phyloP scores from a whole-genome alignment of 1,284 basidiomycete genomes.

The Golubevia pallescens region DNA sequence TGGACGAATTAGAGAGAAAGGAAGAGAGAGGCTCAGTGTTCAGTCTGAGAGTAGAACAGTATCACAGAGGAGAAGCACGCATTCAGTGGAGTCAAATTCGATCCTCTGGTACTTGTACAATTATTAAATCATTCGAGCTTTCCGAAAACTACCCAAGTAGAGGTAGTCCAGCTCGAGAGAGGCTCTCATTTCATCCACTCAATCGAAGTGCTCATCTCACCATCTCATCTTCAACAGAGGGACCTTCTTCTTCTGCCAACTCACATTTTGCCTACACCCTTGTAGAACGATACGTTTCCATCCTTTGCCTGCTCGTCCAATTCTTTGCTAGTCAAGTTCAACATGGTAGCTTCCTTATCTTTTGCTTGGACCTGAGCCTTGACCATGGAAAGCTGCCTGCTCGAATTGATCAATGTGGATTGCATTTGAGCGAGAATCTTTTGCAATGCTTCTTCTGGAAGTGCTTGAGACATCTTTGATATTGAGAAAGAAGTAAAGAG shows the following conservation, averaged over 20 bases:
- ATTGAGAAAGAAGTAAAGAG: too few relatives aligned
- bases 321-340: constrained; percentile 16
- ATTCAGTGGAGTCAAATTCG: too few relatives aligned
- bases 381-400: constrained; percentile 16
- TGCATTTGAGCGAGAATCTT: constrained; percentile 19
- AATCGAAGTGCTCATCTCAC: background rate
- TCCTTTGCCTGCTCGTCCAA: constrained; percentile 8
- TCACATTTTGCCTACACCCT: constrained; percentile 20
- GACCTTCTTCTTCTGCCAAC: background rate
- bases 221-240: too few relatives aligned
- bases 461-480: background rate
- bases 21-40: too few relatives aligned
- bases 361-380: constrained; percentile 14
- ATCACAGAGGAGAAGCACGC: background rate
- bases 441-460: constrained; percentile 8
- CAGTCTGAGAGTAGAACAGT: background rate
- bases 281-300: constrained; percentile 10
- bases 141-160: background rate
- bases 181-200: background rate
- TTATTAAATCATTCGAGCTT: background rate
- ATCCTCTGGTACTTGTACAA: background rate
- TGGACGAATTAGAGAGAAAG: background rate
- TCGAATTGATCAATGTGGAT: constrained; percentile 9
- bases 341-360: constrained; percentile 13
- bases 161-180: background rate